A percentile compares a stretch with the other conserved stretches of the same genome.
phyloP scores from a whole-genome alignment of 2,329 filamentous ascomycete genomes.

The Diaporthe citri region DNA sequence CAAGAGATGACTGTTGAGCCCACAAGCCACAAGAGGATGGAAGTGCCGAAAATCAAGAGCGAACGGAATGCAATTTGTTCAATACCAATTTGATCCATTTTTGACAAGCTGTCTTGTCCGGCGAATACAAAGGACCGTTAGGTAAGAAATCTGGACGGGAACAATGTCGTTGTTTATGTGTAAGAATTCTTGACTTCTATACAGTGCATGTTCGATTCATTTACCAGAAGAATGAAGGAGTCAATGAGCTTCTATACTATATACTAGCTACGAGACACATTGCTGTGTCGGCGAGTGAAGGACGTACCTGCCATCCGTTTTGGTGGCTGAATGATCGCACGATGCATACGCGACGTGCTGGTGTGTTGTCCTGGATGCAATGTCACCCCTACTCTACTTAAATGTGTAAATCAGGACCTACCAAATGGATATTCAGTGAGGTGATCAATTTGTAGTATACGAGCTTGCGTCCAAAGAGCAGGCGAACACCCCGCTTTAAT shows the following conservation, averaged over 20 bases:
- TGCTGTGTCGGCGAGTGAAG: not conserved
- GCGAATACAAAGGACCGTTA: no score
- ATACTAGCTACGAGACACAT: not conserved
- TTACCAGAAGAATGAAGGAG: not conserved
- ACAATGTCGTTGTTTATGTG: no score
- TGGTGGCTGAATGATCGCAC: not conserved
- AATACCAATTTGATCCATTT: not conserved
- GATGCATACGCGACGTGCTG: not conserved
- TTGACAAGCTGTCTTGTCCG: not conserved
- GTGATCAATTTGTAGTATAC: not conserved
- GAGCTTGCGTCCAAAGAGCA: not conserved
- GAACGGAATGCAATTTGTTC: not conserved
- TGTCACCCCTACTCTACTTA: not conserved
- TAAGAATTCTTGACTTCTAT: not conserved
- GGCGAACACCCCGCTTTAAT: not conserved
- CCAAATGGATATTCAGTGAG: not conserved
- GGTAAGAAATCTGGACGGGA: not conserved
- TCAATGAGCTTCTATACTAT: not conserved
- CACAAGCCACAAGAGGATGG: slow-evolving; percentile 39
- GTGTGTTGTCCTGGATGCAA: slow-evolving; percentile 3
- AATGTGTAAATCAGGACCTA: not conserved
- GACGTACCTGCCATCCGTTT: not conserved
- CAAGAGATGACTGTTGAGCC: slow-evolving; percentile 32
- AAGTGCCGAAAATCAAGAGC: not conserved
- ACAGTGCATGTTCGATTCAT: not conserved